Base-by-base conservation (phyloP, 169 alveolate species). In the Plasmodium fragile region DNA sequence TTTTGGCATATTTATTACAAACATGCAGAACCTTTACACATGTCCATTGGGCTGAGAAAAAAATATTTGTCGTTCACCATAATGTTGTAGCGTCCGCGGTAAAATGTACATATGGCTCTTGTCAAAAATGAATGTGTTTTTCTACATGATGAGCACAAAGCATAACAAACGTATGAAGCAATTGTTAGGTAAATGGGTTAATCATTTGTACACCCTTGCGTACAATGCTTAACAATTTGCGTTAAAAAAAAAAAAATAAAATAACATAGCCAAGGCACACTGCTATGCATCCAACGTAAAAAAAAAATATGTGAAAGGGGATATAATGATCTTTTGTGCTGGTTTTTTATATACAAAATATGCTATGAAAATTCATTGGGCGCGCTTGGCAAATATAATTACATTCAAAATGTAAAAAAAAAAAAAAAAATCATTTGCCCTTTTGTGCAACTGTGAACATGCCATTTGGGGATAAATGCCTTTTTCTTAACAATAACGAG, bases 381-480 rank as follows among this genome's bases (percentile, higher is more conserved):
- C 75, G 36, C 13, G 75, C 75, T 65, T 65, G 41, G n/a, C 75
- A 65, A 22, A 65, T 65, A 65, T 65, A 65, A 65, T 65, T n/a
- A 11, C 39, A 65, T 65, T 65, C 28, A 22, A 59, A 65, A 65
- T 7, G 36, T 25, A 65, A 18, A 59, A 65, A 65, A 65, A 65
- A 65, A 65, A 65, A 65, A 22, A 65, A 65, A 65, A 65, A 18
- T 18, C 16, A 8, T 65, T 65, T 65, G 18, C 41, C 1, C n/a
- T 25, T 25, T 65, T 65, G 36, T 8, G 75, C 34, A 65, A 18
- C 30, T 28, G 30, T 65, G 32, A 65, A 28, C 7, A 65, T 25
- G 8, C 36, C 36, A 65, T 65, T 65, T 1, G 75, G 30, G 75
- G 75, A 65, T 65, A 65, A 65, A 22, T 65, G 36, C 5, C 36